A percentile compares a stretch with the other conserved stretches of the same genome.
phyloP scores from a whole-genome alignment of 371 early-diverging fungal species.

The Rhizopus arrhizus region DNA sequence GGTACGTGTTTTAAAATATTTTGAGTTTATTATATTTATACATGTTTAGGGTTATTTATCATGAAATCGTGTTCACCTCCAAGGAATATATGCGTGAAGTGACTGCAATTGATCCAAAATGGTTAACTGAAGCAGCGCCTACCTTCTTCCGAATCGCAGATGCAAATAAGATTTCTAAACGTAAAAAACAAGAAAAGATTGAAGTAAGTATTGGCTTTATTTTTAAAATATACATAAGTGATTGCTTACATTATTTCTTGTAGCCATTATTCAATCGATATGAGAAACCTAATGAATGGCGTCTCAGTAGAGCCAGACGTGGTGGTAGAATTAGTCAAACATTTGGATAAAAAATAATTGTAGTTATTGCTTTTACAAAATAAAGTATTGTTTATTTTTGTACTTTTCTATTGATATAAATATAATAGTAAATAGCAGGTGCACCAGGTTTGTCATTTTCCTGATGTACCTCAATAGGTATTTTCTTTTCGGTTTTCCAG shows the following conservation, averaged over 20 bases:
- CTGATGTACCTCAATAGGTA: slow-evolving; percentile 32
- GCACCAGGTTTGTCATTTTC: slow-evolving; percentile 35
- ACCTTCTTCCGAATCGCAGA: slow-evolving; percentile 94
- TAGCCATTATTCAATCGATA: slow-evolving; percentile 92
- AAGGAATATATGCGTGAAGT: slow-evolving; percentile 98
- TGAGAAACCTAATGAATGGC: slow-evolving; percentile 89
- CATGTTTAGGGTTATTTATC: slow-evolving; percentile 86
- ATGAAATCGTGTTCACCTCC: slow-evolving; percentile 95
- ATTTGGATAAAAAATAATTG: slow-evolving; percentile 52
- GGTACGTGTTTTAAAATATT: slow-evolving; percentile 43
- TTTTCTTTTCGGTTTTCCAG: slow-evolving; percentile 27
- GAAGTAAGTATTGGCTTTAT: slow-evolving; percentile 47
- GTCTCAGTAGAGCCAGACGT: slow-evolving; percentile 76
- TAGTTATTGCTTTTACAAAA: slow-evolving; percentile 5
- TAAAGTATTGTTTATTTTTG: slow-evolving; percentile 5
- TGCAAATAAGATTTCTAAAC: slow-evolving; percentile 87
- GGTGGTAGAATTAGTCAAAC: slow-evolving; percentile 80
- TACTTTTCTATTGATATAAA: slow-evolving; percentile 28
- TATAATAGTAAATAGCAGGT: slow-evolving; percentile 36
- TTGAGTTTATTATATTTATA: slow-evolving; percentile 1
- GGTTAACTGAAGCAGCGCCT: slow-evolving; percentile 97
- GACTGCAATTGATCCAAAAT: slow-evolving; percentile 94
- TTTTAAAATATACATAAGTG: too few species aligned
- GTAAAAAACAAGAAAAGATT: slow-evolving; percentile 90
- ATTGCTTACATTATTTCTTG: neutral